Evolutionary conservation across 2,329 filamentous ascomycete species (phyloP), one percentile per base, ranked within the genome.

Genomic region (Simplicillium aogashimaense): DNA sequence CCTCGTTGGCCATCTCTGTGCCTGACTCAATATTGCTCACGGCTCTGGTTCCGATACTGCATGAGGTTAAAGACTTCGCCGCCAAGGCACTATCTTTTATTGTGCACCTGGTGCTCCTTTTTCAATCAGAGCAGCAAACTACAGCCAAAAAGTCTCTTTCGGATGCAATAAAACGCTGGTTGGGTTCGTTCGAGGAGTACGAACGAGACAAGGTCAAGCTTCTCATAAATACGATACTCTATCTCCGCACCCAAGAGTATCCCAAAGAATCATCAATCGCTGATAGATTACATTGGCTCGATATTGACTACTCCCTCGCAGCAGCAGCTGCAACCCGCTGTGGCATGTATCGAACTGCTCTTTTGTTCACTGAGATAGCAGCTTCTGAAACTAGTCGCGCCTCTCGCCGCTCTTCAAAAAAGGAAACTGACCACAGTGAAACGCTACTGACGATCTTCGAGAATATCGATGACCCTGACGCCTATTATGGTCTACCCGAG

Each of bases 381-480:
- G 69, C 74, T 16, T 76, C 77, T 1, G 76, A 79, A 33, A 60
- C 64, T 1, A 55, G 66, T 3, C 69, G 74, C 29, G 61, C 70
- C 14, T 82, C 83, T 34, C 73, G 85, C 43, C 76, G 85, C 37
- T 83, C 83, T 8, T 87, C 82, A 2, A 54, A 68, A 36, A 68
- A 65, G 48, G 64, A 72, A 48, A 55, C 67, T 36, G 64, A 79
- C 18, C 74, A 85, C 7, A 71, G 75, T 3, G 77, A 85, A 25
- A 69, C 94, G 1, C 67, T 97, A 11, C 70, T 95, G 35, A 69
- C 75, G 1, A 89, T 98, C 3, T 98, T 92, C 57, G 83, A 86
- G 54, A 90, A 86, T 45, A 84, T 98, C 36, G 89, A 95, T 54
- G 94, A 99, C 53, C 90, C 89, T 2, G 92, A 99, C 58, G 83